Conservation (phyloP, 139 green algal species). For the Micractinium sp. region DNA sequence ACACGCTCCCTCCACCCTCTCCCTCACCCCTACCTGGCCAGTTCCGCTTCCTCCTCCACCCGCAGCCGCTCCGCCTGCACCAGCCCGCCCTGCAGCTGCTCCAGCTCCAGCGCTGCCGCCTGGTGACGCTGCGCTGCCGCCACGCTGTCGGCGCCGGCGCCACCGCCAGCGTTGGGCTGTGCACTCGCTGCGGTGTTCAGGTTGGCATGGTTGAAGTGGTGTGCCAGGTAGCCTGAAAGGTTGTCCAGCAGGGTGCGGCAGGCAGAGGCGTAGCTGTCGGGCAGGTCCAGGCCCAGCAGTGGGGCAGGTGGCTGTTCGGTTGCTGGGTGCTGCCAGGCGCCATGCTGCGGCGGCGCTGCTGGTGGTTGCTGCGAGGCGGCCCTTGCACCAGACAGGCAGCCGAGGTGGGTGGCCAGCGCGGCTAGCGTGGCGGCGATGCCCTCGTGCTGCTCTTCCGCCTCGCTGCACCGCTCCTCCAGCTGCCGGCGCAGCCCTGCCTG, state of each 20-base stretch:
- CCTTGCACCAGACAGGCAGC: neutral
- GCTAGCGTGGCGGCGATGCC: neutral
- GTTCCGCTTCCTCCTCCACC: constrained; percentile 14
- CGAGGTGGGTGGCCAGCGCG: neutral
- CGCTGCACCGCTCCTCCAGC: neutral
- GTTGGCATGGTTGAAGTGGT: neutral
- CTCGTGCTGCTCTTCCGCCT: neutral
- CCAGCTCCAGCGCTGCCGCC: constrained; percentile 6
- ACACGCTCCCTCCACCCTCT: neutral
- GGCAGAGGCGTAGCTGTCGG: constrained; percentile 1
- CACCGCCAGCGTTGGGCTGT: too few species aligned
- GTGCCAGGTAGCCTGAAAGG: constrained; percentile 19
- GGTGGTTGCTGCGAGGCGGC: too few species aligned
- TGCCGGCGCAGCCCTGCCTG: neutral
- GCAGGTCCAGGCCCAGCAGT: constrained; percentile 12
- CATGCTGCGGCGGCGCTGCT: too few species aligned
- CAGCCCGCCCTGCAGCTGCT: constrained; percentile 5
- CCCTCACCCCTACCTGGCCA: neutral
- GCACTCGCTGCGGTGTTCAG: too few species aligned
- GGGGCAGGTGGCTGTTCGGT: too few species aligned
- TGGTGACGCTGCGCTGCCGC: neutral
- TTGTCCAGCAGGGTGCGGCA: constrained; percentile 21
- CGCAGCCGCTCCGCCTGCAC: neutral
- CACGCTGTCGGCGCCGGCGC: too few species aligned
- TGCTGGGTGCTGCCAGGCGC: neutral